Base-by-base conservation (phyloP, 768 basidiomycete genomes). In the Mycena olivaceomarginata region DNA sequence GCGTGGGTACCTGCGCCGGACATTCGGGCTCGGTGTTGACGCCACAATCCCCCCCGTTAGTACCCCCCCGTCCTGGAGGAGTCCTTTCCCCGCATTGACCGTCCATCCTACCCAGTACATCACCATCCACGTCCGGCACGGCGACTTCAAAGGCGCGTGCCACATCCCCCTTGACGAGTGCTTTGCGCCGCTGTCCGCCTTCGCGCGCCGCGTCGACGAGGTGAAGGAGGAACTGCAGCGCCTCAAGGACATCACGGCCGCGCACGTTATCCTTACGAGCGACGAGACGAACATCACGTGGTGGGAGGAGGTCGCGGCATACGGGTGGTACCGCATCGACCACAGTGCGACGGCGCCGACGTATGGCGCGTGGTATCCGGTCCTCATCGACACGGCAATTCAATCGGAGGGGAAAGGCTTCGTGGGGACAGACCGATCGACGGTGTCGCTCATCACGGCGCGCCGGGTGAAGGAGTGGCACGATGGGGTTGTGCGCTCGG, bases 401-500 rank as follows among this genome's bases (percentile, higher is more conserved):
- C 91, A 91, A 74, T 89, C 89, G 2, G 82, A 80, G 57, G 89
- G 85, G 9, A 77, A 83, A 16, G 91, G 89, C 16, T 86, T 92
- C 65, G 87, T 92, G 5, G 91, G 91, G n/a, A 90, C 90, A 8
- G 83, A 87, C 31, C 72, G 80, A 46, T 90, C 89, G 64, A 91
- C 90, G 45, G 89, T 90, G 85, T 88, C 88, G 37, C 69, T 89
- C 37, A 65, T 91, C 25, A 87, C 90, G 2, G 81, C 81, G 18
- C 83, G 87, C 22, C 82, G 91, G 16, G 89, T 91, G 57, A 77
- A 84, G 63, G 85, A 88, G 45, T 91, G 91, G 91, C 76, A 87
- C 3, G 85, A 80, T 57, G 90, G 89, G n/a, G 83, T 83, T 22
- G 81, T 80, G 22, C 79, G 84, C 45, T 82, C 80, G 65, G 84